Evolutionary conservation across 257 asterid genomes (phyloP), one percentile per base, ranked within the genome.

Genomic region (Ilex asprella): DNA sequence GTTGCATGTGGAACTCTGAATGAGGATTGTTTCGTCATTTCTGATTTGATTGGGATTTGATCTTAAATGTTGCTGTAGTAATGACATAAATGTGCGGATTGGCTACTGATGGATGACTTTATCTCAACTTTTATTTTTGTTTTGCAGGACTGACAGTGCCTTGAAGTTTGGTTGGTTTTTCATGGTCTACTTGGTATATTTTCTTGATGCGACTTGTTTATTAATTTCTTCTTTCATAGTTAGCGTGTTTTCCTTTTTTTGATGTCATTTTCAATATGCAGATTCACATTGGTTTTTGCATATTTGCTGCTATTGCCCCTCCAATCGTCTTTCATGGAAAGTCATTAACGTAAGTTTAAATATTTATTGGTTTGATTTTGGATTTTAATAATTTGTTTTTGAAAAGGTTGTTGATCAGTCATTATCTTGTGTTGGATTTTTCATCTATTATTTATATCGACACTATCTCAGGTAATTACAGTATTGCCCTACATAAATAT

Each of bases 261-360:
- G 54, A 49, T 11, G 16, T n/a, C 43, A 62, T 64, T 63, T 70
- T 46, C 62, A 50, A 56, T 31, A 50, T 81, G 90, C 94, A 93
- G 99, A 65, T 93, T 51, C 99, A 93, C 66, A 87, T 93, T 61
- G 95, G 80, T 29, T 93, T 93, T 67, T 93, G 99, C 87, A 84
- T 93, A 73, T 53, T 89, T 73, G 99, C 99, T 51, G 96, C 99
- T 61, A 87, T 93, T 74, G 99, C 97, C 29, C 99, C 99, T 64
- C 99, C 99, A 65, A 80, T 93, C 3, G 81, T 89, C 65, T 93
- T 89, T 64, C 89, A 77, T 29, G 99, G 99, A 75, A 71, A 76
- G 78, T 93, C 99, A 32, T 63, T 93, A 29, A 85, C 97, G 99
- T 93, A 70, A 82, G 96, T 56, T 71, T 39, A 10, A 16, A 30